Evolutionary conservation across 1,284 basidiomycete genomes (phyloP).

Genomic region (Porogramme epimiltina): DNA sequence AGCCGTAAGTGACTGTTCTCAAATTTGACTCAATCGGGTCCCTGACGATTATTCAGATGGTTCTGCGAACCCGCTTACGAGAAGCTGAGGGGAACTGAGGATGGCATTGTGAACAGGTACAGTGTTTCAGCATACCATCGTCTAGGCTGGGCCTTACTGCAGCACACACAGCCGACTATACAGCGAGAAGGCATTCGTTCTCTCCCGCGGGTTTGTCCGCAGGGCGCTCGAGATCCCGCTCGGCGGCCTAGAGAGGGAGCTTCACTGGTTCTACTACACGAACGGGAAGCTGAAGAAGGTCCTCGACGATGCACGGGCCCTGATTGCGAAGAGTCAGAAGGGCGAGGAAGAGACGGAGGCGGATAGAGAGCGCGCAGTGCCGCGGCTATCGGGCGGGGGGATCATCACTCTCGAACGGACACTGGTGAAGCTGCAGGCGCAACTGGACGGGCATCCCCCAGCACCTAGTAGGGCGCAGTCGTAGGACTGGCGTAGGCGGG

Average conservation of each 20-base stretch:
- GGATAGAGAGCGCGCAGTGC: conserved; percentile 67
- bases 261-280: conserved; percentile 75
- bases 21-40: background rate
- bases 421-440: conserved; percentile 42
- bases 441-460: conserved; percentile 26
- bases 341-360: conserved; percentile 34
- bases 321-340: conserved; percentile 70
- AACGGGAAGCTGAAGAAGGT: conserved; percentile 70
- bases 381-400: conserved; percentile 78
- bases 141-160: background rate
- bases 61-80: conserved; percentile 93
- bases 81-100: conserved; percentile 86
- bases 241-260: conserved; percentile 71
- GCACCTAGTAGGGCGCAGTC: background rate
- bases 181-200: conserved; percentile 90
- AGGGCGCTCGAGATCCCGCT: conserved; percentile 81
- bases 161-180: conserved; percentile 67
- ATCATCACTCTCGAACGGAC: conserved; percentile 80
- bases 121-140: conserved; percentile 11
- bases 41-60: conserved; percentile 54
- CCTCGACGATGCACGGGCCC: conserved; percentile 58
- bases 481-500: conserved; percentile 1
- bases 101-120: conserved; percentile 83
- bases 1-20: conserved; percentile 64
- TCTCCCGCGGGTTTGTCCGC: conserved; percentile 87